Evolutionary conservation across 441 rosid genomes (phyloP).

Genomic region (Adansonia gregorii): DNA sequence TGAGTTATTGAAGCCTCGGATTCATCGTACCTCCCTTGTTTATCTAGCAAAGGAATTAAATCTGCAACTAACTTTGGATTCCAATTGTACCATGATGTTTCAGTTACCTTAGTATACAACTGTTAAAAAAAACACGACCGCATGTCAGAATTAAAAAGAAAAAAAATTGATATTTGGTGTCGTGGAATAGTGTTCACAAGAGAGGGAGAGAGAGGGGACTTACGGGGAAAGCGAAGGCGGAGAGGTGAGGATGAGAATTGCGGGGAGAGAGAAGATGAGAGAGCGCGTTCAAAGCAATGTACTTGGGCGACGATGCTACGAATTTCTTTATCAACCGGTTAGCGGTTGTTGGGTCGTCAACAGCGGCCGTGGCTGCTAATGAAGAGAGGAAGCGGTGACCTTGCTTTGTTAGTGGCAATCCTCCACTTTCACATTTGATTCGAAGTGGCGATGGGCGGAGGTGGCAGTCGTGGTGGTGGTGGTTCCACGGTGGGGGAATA

Average conservation of each 20-base stretch:
- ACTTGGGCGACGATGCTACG: slow-evolving; percentile 70
- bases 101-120: slow-evolving; percentile 65
- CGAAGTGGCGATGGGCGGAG: background rate
- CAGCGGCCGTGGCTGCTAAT: slow-evolving; percentile 42
- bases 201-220: slow-evolving; percentile 23
- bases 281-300: slow-evolving; percentile 70
- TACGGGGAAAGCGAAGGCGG: slow-evolving; percentile 67
- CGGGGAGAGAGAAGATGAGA: slow-evolving; percentile 71
- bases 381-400: slow-evolving; percentile 57
- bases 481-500: slow-evolving; percentile 27
- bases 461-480: slow-evolving; percentile 11
- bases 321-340: slow-evolving; percentile 75
- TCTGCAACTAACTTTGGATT: slow-evolving; percentile 76
- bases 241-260: slow-evolving; percentile 49
- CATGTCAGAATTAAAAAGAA: slow-evolving; percentile 8
- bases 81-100: slow-evolving; percentile 86
- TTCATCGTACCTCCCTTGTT: slow-evolving; percentile 50
- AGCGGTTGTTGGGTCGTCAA: slow-evolving; percentile 50
- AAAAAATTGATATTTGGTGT: background rate
- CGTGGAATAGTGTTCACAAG: background rate
- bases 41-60: slow-evolving; percentile 60
- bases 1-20: slow-evolving; percentile 50
- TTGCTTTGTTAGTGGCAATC: slow-evolving; percentile 58
- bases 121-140: slow-evolving; percentile 21
- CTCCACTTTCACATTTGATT: slow-evolving; percentile 28